These are phyloP conservation scores for Gossypium bickii DNA, from an alignment of 345 rosid species.

Conservation along the genomic window DNA sequence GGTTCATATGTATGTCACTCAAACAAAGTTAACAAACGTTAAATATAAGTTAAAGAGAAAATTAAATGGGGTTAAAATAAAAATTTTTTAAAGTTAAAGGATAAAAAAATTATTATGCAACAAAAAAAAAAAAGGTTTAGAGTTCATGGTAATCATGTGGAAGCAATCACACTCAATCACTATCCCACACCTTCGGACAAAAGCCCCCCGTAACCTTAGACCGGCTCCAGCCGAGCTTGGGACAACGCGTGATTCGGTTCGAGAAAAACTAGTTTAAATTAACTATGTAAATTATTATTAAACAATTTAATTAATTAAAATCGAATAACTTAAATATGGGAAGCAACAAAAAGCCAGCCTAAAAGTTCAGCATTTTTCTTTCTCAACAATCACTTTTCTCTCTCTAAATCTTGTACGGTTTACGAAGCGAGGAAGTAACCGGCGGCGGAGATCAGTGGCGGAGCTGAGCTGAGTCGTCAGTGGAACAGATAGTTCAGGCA, in stretches of 20 bases:
- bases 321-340: conserved; percentile 11
- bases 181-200: neutral
- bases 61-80: too few species aligned
- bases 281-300: neutral
- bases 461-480: conserved; percentile 15
- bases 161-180: conserved; percentile 8
- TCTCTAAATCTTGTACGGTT: conserved; percentile 20
- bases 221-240: neutral
- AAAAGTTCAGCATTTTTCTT: conserved; percentile 14
- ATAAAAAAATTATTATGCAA: too few species aligned
- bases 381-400: conserved; percentile 7
- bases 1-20: too few species aligned
- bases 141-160: neutral
- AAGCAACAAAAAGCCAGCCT: conserved; percentile 20
- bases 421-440: conserved; percentile 2
- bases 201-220: neutral
- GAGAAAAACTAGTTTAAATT: neutral
- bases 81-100: fast-evolving
- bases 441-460: conserved; percentile 2
- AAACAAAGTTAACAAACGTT: too few species aligned
- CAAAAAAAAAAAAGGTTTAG: neutral
- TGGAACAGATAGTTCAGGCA: conserved; percentile 31
- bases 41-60: too few species aligned
- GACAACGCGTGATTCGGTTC: neutral
- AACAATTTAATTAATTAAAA: neutral